These are phyloP conservation scores for Schwanniomyces polymorphus DNA, from an alignment of 805 yeast species.

Conservation along the genomic window DNA sequence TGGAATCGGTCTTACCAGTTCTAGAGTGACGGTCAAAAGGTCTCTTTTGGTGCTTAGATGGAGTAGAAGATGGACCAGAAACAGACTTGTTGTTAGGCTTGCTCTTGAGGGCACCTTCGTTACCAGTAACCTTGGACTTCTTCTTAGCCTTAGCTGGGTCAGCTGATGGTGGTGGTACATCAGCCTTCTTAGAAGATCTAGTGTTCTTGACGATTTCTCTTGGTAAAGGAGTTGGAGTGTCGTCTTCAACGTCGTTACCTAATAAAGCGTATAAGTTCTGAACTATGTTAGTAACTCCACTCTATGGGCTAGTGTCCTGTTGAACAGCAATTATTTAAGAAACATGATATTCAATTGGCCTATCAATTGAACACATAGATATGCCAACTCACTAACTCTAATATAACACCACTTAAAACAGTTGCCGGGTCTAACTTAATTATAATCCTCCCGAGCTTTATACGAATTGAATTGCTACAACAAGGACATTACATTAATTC, in stretches of 20 bases:
- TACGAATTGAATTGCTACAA: not conserved
- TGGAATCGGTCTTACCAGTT: slow-evolving; percentile 80
- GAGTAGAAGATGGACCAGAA: slow-evolving; percentile 53
- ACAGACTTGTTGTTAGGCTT: slow-evolving; percentile 73
- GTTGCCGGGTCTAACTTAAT: too few species aligned
- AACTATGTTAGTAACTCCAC: not conserved
- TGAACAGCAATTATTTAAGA: not conserved
- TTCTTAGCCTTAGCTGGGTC: slow-evolving; percentile 78
- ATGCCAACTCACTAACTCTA: too few species aligned
- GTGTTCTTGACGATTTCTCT: slow-evolving; percentile 78
- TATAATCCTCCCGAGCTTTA: too few species aligned
- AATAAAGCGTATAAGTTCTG: slow-evolving; percentile 80
- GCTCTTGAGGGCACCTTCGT: slow-evolving; percentile 83
- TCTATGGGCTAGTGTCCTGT: not conserved
- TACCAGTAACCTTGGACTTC: slow-evolving; percentile 72
- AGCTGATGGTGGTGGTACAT: slow-evolving; percentile 78
- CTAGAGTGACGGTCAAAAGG: slow-evolving; percentile 84
- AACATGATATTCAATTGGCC: not conserved
- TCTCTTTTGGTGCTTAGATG: slow-evolving; percentile 55
- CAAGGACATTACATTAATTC: not conserved
- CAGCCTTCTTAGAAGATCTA: slow-evolving; percentile 86
- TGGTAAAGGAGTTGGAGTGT: slow-evolving; percentile 52
- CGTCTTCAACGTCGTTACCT: slow-evolving; percentile 89
- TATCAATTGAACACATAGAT: too few species aligned
- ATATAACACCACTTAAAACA: too few species aligned